phyloP scores from a whole-genome alignment of 306 rosid genomes.

The Pyrus pyrifolia region DNA sequence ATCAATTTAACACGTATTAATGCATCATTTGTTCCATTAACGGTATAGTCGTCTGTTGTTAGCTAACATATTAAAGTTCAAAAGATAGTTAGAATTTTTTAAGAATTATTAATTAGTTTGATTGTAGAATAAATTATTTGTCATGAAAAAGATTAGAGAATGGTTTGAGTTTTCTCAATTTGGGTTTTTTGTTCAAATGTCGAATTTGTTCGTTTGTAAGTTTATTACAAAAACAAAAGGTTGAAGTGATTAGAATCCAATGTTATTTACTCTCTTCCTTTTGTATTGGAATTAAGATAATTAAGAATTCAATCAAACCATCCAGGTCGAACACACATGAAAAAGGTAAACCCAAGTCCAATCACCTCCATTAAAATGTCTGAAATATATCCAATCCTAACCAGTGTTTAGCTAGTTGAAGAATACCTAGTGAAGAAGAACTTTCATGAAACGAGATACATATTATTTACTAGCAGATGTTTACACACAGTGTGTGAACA shows the following conservation, averaged over 20 bases:
- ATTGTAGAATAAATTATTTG: not conserved
- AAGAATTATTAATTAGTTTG: not conserved
- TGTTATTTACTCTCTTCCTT: not conserved
- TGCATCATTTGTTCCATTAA: not conserved
- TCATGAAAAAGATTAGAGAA: not conserved
- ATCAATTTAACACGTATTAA: not conserved
- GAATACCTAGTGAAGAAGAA: not conserved
- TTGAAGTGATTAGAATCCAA: constrained; percentile 4
- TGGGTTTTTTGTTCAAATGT: not conserved
- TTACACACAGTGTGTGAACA: too few species aligned
- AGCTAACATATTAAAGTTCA: not conserved
- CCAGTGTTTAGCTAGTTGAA: not conserved
- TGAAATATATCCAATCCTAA: not conserved
- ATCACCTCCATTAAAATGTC: not conserved
- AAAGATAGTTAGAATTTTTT: not conserved
- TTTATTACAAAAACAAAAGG: not conserved
- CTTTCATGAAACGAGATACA: not conserved
- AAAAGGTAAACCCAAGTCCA: not conserved
- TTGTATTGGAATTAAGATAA: not conserved
- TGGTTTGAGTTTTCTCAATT: not conserved
- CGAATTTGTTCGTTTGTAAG: not conserved
- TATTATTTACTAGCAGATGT: too few species aligned
- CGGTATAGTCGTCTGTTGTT: not conserved
- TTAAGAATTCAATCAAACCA: not conserved
- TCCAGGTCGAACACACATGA: not conserved